These are phyloP conservation scores for Leersia perrieri DNA, from an alignment of 176 grass and related monocot genomes.

Conservation along the genomic window DNA sequence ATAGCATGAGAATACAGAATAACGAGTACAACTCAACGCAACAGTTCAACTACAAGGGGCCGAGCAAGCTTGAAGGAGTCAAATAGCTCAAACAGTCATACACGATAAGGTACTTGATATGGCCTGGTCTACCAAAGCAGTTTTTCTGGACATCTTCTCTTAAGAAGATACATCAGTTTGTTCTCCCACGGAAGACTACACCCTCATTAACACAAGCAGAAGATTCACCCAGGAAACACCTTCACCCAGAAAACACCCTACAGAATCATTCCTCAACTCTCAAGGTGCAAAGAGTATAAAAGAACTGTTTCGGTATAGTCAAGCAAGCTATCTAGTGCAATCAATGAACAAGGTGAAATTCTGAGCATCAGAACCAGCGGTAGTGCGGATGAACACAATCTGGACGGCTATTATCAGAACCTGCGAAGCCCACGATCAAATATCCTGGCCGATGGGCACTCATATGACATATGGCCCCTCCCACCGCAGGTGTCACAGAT, in stretches of 20 bases:
- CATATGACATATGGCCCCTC: slow-evolving; percentile 72
- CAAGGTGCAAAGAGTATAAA: not conserved
- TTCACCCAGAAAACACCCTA: slow-evolving; percentile 41
- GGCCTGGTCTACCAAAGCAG: slow-evolving; percentile 4
- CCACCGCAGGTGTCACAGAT: slow-evolving; percentile 90
- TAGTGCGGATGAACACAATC: slow-evolving; percentile 30
- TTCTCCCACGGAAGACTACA: slow-evolving; percentile 2
- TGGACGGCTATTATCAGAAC: slow-evolving; percentile 35
- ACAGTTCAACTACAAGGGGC: not conserved
- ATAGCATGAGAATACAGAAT: not conserved
- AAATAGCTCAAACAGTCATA: not conserved
- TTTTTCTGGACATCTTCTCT: slow-evolving; percentile 5
- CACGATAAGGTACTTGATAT: not conserved
- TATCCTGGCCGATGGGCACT: slow-evolving; percentile 76
- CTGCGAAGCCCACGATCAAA: slow-evolving; percentile 59
- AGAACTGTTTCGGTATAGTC: slow-evolving; percentile 20
- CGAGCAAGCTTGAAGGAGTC: not conserved
- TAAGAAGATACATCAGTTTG: slow-evolving; percentile 8
- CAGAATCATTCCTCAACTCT: slow-evolving; percentile 22
- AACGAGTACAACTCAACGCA: not conserved
- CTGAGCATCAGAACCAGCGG: slow-evolving; percentile 27
- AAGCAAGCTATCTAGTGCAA: slow-evolving; percentile 26
- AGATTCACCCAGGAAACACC: not conserved
- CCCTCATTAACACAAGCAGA: not conserved
- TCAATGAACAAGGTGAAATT: slow-evolving; percentile 3